These are phyloP conservation scores for Wallacemonas sp. DNA, from an alignment of 208 protist species.

Conservation along the genomic window DNA sequence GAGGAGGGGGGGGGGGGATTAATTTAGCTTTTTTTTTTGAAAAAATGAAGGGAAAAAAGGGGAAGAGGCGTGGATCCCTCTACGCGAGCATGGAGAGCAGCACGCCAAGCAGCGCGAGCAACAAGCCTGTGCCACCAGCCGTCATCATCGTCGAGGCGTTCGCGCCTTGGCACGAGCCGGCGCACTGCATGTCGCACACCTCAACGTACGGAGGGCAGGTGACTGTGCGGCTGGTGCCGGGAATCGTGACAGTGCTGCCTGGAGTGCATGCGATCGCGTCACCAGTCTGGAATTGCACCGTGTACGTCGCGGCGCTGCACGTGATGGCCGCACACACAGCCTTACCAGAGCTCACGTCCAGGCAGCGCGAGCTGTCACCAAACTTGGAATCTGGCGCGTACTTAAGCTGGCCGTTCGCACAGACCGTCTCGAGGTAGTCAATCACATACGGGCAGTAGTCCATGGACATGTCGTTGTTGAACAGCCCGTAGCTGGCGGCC, in stretches of 20 bases:
- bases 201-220: slow-evolving; percentile 38
- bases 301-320: slow-evolving; percentile 20
- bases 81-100: too few species aligned
- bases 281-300: slow-evolving; percentile 8
- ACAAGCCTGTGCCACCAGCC: background rate
- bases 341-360: background rate
- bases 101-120: background rate
- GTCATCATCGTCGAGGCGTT: slow-evolving; percentile 15
- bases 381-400: slow-evolving; percentile 22
- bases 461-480: slow-evolving; percentile 26
- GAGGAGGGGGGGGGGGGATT: background rate
- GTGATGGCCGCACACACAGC: slow-evolving; percentile 26
- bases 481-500: slow-evolving; percentile 47
- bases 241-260: slow-evolving; percentile 4
- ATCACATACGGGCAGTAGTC: slow-evolving; percentile 49
- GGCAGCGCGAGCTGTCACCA: slow-evolving; percentile 18
- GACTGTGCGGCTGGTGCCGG: slow-evolving; percentile 27
- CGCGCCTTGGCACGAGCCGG: background rate
- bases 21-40: background rate
- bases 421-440: slow-evolving; percentile 20
- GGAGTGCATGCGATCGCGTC: background rate
- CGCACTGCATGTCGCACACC: slow-evolving; percentile 34
- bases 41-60: background rate
- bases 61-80: background rate
- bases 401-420: slow-evolving; percentile 10